Percentiles rank a stretch among this genome's conserved stretches.
These are phyloP conservation scores for Heracleum sosnowskyi DNA, from an alignment of 129 eudicot species.

Conservation along the genomic window DNA sequence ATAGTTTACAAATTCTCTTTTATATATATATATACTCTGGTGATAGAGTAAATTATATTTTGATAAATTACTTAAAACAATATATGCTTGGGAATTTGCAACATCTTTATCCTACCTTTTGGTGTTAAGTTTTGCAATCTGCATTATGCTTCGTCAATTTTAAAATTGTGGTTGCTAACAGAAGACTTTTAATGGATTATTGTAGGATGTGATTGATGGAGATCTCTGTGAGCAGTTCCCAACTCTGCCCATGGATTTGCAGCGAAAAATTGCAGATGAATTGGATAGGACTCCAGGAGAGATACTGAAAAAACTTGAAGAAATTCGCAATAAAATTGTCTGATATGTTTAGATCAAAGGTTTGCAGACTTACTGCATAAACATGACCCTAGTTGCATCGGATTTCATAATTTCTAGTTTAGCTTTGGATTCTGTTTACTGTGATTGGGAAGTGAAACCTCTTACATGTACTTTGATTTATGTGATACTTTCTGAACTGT, in stretches of 20 bases:
- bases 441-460: background rate
- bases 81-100: background rate
- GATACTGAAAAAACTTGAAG: conserved; percentile 88
- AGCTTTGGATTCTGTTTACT: background rate
- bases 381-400: background rate
- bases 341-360: conserved; percentile 27
- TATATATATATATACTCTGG: background rate
- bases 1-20: background rate
- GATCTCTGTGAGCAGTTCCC: conserved; percentile 97
- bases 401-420: background rate
- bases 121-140: background rate
- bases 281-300: conserved; percentile 96
- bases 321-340: conserved; percentile 81
- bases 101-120: background rate
- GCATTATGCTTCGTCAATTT: background rate
- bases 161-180: conserved; percentile 4
- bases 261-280: conserved; percentile 91
- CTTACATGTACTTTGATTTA: background rate
- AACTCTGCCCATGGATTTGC: conserved; percentile 72
- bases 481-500: background rate
- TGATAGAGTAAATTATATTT: background rate
- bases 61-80: background rate
- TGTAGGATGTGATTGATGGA: conserved; percentile 97
- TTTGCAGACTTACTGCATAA: conserved; percentile 6
- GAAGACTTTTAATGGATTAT: conserved; percentile 5